Evolutionary conservation across 257 asterid species (phyloP).

Genomic region (Solanum etuberosum): DNA sequence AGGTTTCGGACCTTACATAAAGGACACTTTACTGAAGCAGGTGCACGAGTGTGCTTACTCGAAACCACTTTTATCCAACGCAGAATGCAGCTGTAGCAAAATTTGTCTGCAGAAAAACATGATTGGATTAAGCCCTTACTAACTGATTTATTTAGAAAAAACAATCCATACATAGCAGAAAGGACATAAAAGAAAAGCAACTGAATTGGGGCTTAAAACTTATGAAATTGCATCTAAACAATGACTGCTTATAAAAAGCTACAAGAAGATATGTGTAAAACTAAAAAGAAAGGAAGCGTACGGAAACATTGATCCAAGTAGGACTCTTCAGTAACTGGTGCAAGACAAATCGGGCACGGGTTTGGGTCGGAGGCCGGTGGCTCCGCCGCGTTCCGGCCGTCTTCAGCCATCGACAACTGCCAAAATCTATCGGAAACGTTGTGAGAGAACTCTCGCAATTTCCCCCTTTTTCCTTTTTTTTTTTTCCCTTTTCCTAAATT

Average conservation of each 20-base stretch:
- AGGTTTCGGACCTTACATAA: slow-evolving; percentile 57
- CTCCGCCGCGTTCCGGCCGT: slow-evolving; percentile 10
- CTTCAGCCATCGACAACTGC: slow-evolving; percentile 8
- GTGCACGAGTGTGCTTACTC: slow-evolving; percentile 18
- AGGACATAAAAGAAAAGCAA: not conserved
- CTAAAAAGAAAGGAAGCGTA: slow-evolving; percentile 9
- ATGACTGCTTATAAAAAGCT: not conserved
- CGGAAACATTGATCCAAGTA: slow-evolving; percentile 72
- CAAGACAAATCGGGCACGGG: slow-evolving; percentile 64
- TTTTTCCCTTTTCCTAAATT: not conserved
- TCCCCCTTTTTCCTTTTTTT: not conserved
- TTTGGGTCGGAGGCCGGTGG: slow-evolving; percentile 21
- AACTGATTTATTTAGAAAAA: not conserved
- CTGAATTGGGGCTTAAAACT: not conserved
- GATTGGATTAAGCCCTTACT: slow-evolving; percentile 2
- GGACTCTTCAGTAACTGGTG: slow-evolving; percentile 34
- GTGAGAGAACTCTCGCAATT: not conserved
- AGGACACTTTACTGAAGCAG: slow-evolving; percentile 56
- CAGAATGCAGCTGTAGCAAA: slow-evolving; percentile 57
- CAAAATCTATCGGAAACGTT: not conserved
- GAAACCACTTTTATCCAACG: slow-evolving; percentile 53
- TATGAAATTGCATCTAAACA: not conserved
- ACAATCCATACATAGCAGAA: not conserved
- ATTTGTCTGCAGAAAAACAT: slow-evolving; percentile 46
- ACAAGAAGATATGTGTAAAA: not conserved